Evolutionary conservation across 805 yeast species (phyloP).

Genomic region (Candida verbasci): DNA sequence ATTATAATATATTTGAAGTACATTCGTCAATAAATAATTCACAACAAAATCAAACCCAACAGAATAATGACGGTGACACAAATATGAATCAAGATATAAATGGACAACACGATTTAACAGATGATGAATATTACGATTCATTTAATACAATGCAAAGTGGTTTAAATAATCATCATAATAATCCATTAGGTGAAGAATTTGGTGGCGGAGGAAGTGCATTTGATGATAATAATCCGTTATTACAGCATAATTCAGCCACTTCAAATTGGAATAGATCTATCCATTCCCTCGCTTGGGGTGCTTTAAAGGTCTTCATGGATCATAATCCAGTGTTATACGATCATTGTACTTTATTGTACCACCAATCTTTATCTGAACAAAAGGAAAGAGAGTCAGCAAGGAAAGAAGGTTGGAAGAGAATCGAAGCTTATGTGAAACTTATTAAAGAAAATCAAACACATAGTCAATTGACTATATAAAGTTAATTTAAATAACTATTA

Average conservation of each 20-base stretch:
- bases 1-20: conserved; percentile 13
- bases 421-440: conserved; percentile 54
- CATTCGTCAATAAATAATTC: conserved; percentile 13
- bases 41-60: conserved; percentile 7
- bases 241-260: conserved; percentile 43
- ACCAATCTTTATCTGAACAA: conserved; percentile 73
- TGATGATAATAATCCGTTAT: conserved; percentile 26
- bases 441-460: conserved; percentile 15
- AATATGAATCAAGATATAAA: conserved; percentile 14
- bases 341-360: conserved; percentile 84
- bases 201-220: no score
- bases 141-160: conserved; percentile 31
- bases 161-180: conserved; percentile 5
- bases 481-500: no score
- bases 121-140: conserved; percentile 42
- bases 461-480: no score
- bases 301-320: conserved; percentile 87
- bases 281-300: conserved; percentile 84
- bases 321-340: conserved; percentile 88
- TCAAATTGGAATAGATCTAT: conserved; percentile 92
- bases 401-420: conserved; percentile 64
- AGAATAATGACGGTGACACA: conserved; percentile 8
- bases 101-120: conserved; percentile 31
- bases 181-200: conserved; percentile 11
- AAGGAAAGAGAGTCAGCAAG: conserved; percentile 58